Evolutionary conservation across 495 filamentous ascomycete genomes (phyloP), one percentile per base, ranked within the genome.

Genomic region (Penicillium macrosclerotiorum): DNA sequence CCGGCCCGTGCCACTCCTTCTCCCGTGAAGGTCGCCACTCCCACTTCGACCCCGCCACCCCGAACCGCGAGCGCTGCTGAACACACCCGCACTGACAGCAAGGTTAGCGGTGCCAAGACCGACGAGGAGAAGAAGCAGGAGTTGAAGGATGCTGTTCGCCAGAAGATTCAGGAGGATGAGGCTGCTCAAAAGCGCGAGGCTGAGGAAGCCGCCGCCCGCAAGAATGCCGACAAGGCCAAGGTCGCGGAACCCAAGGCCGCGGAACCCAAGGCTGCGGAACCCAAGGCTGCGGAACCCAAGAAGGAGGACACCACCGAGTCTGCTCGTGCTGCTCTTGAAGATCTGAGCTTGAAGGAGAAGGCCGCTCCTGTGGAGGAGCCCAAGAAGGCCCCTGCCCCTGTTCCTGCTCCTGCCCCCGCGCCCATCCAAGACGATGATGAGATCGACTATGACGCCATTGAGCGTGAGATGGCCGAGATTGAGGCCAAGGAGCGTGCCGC

Each of bases 41-140:
- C 81, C n/a, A 80, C 79, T 25, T 69, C 81, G 18, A 82, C 81
- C 17, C 82, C 84, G 18, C 78, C 79, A 3, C 79, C 80, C 8
- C 73, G 75, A 31, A 67, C 71, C 19, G 61, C 74, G 13, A 79
- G 77, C 60, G 65, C 64, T 34, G 58, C 71, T n/a, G 81, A 82
- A 22, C 83, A 84, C 53, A 57, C 65, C 40, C 74, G 80, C 9
- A 62, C 77, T 3, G 81, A 84, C 32, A 86, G 77, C 58, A 78
- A 80, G 61, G 68, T 61, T 12, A 61, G 16, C 12, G 33, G 32
- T 12, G 26, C 62, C 17, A 86, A 85, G 75, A 82, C 82, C 2
- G 77, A 80, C 27, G 84, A 85, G 54, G 85, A 92, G 62, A 85
- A 78, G 62, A 79, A 82, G 59, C 76, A 78, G 38, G 83, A 85